Conservation (phyloP, 805 yeast genomes). For the Nakazawaea holstii region DNA sequence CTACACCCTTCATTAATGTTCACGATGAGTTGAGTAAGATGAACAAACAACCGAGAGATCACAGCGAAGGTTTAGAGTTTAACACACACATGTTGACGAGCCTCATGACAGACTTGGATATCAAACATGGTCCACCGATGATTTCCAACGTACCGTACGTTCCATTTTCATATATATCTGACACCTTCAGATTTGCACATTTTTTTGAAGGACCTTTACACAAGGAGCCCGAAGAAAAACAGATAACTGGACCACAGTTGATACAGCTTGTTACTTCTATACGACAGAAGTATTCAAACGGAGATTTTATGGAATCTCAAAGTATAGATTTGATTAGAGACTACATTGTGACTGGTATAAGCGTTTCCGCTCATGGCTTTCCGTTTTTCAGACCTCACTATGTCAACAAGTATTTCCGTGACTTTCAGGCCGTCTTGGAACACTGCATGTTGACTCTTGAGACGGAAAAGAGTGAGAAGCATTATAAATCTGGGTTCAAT, state of each 20-base stretch:
- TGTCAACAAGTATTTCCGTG: constrained; percentile 4
- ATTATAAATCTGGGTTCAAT: background rate
- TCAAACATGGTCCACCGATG: background rate
- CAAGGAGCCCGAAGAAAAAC: background rate
- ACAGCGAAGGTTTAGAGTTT: constrained; percentile 8
- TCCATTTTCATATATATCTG: constrained; percentile 8
- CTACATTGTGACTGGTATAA: background rate
- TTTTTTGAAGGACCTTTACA: constrained; percentile 4
- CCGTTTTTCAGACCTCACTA: constrained; percentile 6
- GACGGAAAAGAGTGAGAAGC: background rate
- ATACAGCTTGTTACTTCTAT: background rate
- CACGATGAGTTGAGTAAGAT: background rate
- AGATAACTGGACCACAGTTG: background rate
- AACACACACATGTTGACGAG: background rate
- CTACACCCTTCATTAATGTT: background rate
- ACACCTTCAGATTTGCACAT: constrained; percentile 1
- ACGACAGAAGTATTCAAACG: background rate
- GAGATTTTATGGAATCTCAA: background rate
- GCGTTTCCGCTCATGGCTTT: background rate
- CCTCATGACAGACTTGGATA: constrained; percentile 1
- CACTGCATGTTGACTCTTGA: background rate
- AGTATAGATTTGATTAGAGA: background rate
- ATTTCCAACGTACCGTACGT: background rate
- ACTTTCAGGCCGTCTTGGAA: background rate
- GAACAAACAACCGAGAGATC: background rate